A percentile compares a stretch with the other conserved stretches of the same genome.
Evolutionary conservation across 176 grass and related monocot species (phyloP).

Genomic region (Raddia distichophylla): DNA sequence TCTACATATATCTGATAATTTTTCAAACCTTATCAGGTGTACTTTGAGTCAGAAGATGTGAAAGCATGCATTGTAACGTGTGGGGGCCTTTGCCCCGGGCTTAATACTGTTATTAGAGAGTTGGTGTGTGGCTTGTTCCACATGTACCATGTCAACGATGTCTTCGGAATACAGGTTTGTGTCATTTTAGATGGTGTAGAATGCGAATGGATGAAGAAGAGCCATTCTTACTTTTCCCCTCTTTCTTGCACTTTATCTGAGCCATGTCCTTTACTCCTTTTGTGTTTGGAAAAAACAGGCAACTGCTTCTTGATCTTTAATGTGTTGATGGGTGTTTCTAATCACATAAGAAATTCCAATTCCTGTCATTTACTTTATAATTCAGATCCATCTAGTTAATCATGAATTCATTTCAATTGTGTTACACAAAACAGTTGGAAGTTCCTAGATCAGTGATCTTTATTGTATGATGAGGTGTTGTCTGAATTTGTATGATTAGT

Average conservation of each 20-base stretch:
- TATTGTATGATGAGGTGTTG: neutral
- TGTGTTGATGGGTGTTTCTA: conserved; percentile 8
- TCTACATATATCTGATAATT: conserved; percentile 25
- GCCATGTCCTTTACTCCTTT: neutral
- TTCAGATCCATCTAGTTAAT: neutral
- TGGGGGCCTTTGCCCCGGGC: conserved; percentile 95
- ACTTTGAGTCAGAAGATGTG: conserved; percentile 85
- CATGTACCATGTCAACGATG: conserved; percentile 78
- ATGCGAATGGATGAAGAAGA: neutral
- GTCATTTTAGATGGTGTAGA: conserved; percentile 32
- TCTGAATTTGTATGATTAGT: neutral
- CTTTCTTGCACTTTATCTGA: neutral
- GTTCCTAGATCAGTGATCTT: neutral
- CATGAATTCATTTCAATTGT: conserved; percentile 32
- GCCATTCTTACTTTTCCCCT: neutral
- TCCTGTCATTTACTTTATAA: neutral
- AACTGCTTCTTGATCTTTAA: conserved; percentile 8
- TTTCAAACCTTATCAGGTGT: conserved; percentile 59
- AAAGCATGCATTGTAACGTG: conserved; percentile 96
- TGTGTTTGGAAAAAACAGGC: neutral
- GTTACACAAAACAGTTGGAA: conserved; percentile 13
- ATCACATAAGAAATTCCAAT: neutral
- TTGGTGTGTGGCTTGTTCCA: conserved; percentile 89
- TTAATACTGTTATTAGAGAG: conserved; percentile 98
- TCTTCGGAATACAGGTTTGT: conserved; percentile 90